Conservation (phyloP, 306 rosid genomes). For the Ziziphus jujuba region DNA sequence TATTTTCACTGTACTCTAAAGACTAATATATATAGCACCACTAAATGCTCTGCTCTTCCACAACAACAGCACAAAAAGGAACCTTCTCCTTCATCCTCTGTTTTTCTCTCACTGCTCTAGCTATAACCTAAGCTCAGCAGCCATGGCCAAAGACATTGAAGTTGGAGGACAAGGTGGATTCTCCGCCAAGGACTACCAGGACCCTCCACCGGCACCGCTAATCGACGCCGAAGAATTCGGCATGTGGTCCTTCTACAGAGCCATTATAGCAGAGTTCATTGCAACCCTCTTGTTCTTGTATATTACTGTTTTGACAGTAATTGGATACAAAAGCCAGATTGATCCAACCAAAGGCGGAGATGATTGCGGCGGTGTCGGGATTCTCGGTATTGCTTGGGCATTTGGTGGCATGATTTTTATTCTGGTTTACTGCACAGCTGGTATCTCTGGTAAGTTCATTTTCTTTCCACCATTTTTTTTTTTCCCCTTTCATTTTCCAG, state of each 20-base stretch:
- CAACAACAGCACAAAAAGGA: neutral
- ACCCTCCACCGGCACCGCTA: slow-evolving; percentile 71
- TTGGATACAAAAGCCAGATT: slow-evolving; percentile 39
- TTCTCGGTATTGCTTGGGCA: slow-evolving; percentile 42
- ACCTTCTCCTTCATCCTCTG: neutral
- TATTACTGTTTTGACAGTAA: slow-evolving; percentile 51
- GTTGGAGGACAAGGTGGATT: slow-evolving; percentile 13
- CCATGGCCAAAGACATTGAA: slow-evolving; percentile 41
- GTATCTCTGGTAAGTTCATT: slow-evolving; percentile 37
- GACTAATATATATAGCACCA: slow-evolving; percentile 10
- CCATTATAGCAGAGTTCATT: slow-evolving; percentile 80
- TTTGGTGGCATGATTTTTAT: slow-evolving; percentile 51
- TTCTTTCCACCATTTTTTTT: neutral
- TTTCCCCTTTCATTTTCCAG: neutral
- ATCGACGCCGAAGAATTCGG: slow-evolving; percentile 54
- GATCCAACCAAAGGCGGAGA: slow-evolving; percentile 16
- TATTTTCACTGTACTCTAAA: neutral
- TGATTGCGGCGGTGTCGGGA: slow-evolving; percentile 36
- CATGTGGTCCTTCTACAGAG: slow-evolving; percentile 83
- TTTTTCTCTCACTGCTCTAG: neutral
- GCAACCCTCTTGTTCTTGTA: slow-evolving; percentile 88
- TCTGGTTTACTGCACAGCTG: slow-evolving; percentile 49
- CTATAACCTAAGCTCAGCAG: neutral
- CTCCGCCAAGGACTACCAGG: slow-evolving; percentile 63
- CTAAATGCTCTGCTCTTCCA: neutral